Conservation (phyloP, 1,284 basidiomycete genomes). For the Cryptococcus floricola region DNA sequence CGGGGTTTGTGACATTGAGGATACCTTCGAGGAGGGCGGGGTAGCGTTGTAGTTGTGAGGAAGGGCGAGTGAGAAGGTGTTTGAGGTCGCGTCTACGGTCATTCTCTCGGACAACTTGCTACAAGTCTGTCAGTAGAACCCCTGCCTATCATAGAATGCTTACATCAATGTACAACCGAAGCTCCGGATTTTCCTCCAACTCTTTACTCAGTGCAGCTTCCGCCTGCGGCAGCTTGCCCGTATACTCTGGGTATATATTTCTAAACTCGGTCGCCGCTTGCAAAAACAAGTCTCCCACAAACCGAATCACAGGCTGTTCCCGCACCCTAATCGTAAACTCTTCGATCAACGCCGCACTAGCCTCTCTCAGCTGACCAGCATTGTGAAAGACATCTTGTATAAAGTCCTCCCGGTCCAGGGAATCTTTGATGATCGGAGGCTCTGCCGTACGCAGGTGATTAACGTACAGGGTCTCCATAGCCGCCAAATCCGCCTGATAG, state of each 20-base stretch:
- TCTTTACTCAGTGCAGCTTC: conserved; percentile 84
- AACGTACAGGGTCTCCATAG: conserved; percentile 77
- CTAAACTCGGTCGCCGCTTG: conserved; percentile 84
- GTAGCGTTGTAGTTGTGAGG: conserved; percentile 85
- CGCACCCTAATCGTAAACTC: conserved; percentile 80
- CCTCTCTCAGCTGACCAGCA: conserved; percentile 73
- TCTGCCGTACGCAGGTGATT: conserved; percentile 65
- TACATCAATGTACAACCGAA: conserved; percentile 84
- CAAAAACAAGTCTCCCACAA: conserved; percentile 86
- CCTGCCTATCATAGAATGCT: neutral
- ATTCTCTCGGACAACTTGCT: conserved; percentile 62
- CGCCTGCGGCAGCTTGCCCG: conserved; percentile 77
- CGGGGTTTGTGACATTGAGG: conserved; percentile 68
- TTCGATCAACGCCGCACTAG: conserved; percentile 76
- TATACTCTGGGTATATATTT: conserved; percentile 76
- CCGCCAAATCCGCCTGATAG: conserved; percentile 82
- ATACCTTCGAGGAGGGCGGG: conserved; percentile 83
- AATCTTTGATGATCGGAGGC: conserved; percentile 66
- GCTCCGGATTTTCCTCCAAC: conserved; percentile 71
- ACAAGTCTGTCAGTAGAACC: conserved; percentile 14
- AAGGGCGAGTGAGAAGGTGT: conserved; percentile 78
- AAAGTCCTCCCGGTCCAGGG: conserved; percentile 67
- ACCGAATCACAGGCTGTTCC: conserved; percentile 70
- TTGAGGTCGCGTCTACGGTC: conserved; percentile 79
- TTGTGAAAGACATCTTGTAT: conserved; percentile 85